These are phyloP conservation scores for Aspergillus sclerotialis DNA, from an alignment of 2,329 filamentous ascomycete genomes.

Conservation along the genomic window DNA sequence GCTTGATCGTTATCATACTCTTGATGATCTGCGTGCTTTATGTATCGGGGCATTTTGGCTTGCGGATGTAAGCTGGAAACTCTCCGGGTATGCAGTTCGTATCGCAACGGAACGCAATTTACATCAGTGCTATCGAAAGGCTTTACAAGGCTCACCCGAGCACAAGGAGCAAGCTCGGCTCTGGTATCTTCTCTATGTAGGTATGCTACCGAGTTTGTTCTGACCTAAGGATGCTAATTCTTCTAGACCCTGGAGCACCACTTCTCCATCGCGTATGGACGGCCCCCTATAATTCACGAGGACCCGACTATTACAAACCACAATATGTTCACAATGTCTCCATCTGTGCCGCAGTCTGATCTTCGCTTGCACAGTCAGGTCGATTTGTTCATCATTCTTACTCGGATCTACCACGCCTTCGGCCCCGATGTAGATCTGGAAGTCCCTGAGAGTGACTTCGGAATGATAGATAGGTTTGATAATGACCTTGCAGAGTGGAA, in stretches of 20 bases:
- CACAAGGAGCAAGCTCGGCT: conserved; percentile 31
- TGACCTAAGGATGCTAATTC: conserved; percentile 11
- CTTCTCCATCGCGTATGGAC: conserved; percentile 38
- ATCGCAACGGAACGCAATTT: conserved; percentile 38
- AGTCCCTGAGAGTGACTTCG: conserved; percentile 33
- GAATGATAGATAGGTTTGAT: conserved; percentile 35
- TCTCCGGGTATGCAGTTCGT: conserved; percentile 36
- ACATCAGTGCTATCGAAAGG: conserved; percentile 37
- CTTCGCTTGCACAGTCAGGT: conserved; percentile 36
- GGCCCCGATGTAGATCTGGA: conserved; percentile 38
- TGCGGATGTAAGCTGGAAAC: conserved; percentile 45
- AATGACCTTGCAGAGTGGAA: conserved; percentile 33
- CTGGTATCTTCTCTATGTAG: conserved; percentile 39
- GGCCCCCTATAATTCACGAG: conserved; percentile 38
- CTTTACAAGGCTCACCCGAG: conserved; percentile 29
- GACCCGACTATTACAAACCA: conserved; percentile 32
- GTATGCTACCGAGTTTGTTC: conserved; percentile 5
- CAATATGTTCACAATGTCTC: conserved; percentile 23
- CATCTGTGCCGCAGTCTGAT: conserved; percentile 26
- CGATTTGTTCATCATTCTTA: conserved; percentile 38
- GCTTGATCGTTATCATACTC: conserved; percentile 45
- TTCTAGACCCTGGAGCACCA: conserved; percentile 35
- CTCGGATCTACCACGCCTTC: conserved; percentile 38
- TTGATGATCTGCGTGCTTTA: conserved; percentile 47
- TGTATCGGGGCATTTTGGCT: conserved; percentile 52